These are phyloP conservation scores for Aspergillus eucalypticola DNA, from an alignment of 2,329 filamentous ascomycete genomes.

Conservation along the genomic window DNA sequence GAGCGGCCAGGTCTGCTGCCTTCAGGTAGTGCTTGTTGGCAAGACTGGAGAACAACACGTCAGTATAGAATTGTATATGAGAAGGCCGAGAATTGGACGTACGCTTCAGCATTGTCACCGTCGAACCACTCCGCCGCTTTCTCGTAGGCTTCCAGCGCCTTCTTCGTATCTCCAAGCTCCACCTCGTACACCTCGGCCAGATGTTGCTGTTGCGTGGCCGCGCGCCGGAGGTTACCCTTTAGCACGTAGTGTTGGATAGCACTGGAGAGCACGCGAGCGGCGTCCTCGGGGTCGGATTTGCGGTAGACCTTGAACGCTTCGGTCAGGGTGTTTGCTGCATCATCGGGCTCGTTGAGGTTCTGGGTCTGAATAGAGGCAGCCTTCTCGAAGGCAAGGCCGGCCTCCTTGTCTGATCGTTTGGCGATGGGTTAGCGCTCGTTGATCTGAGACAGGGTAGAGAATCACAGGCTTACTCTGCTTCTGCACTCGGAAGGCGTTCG, in stretches of 20 bases:
- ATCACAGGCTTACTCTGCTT: conserved; percentile 65
- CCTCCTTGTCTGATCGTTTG: conserved; percentile 67
- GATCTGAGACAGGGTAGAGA: conserved; percentile 8
- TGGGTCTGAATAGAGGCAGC: conserved; percentile 78
- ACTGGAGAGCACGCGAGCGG: conserved; percentile 74
- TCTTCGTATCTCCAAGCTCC: conserved; percentile 74
- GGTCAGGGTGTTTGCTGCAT: conserved; percentile 81
- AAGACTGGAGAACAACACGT: conserved; percentile 53
- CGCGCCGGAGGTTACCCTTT: conserved; percentile 87
- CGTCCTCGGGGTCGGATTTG: conserved; percentile 79
- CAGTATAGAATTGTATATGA: background rate
- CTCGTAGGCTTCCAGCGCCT: conserved; percentile 80
- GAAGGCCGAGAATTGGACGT: conserved; percentile 24
- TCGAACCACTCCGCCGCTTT: conserved; percentile 87
- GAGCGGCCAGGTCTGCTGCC: conserved; percentile 80
- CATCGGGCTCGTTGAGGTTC: conserved; percentile 86
- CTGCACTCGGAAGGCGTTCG: conserved; percentile 87
- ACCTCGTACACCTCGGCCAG: conserved; percentile 83
- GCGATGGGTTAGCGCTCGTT: background rate
- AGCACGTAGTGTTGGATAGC: conserved; percentile 83
- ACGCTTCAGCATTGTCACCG: conserved; percentile 80
- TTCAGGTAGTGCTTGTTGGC: conserved; percentile 95
- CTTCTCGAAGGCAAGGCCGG: conserved; percentile 81
- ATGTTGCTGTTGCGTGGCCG: conserved; percentile 87
- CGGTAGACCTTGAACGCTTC: conserved; percentile 96